These are phyloP conservation scores for Neofusicoccum ribis DNA, from an alignment of 2,329 filamentous ascomycete genomes.

Conservation along the genomic window DNA sequence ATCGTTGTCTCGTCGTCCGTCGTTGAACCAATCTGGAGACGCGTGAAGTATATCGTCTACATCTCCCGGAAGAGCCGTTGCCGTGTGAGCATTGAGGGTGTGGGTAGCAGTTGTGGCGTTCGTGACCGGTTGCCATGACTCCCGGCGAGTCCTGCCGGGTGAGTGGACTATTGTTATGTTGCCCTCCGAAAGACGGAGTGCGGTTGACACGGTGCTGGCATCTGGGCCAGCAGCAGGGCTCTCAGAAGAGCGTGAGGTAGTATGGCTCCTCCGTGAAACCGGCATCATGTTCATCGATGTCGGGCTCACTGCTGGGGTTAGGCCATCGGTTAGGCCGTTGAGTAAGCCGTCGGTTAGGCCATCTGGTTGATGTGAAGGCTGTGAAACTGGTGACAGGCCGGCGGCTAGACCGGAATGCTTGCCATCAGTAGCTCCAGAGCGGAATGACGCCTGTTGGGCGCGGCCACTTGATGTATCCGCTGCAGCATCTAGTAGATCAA, in stretches of 20 bases:
- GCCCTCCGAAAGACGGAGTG: background rate
- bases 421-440: background rate
- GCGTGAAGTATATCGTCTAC: background rate
- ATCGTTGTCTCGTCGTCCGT: background rate
- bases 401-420: conserved; percentile 1
- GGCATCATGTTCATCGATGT: background rate
- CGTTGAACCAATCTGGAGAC: background rate
- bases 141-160: background rate
- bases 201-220: background rate
- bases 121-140: background rate
- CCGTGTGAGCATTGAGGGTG: conserved; percentile 5
- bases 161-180: background rate
- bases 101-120: background rate
- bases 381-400: background rate
- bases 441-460: background rate
- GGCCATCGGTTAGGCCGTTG: background rate
- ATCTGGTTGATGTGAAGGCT: background rate
- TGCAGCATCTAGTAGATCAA: conserved; percentile 7
- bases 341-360: background rate
- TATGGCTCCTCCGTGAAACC: background rate
- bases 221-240: no score
- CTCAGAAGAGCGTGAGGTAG: background rate
- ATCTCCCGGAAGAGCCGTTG: background rate
- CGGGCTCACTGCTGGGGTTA: background rate
- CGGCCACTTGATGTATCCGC: background rate